Conservation (phyloP, 352 stramenopile species). For the Pythium dissotocum region DNA sequence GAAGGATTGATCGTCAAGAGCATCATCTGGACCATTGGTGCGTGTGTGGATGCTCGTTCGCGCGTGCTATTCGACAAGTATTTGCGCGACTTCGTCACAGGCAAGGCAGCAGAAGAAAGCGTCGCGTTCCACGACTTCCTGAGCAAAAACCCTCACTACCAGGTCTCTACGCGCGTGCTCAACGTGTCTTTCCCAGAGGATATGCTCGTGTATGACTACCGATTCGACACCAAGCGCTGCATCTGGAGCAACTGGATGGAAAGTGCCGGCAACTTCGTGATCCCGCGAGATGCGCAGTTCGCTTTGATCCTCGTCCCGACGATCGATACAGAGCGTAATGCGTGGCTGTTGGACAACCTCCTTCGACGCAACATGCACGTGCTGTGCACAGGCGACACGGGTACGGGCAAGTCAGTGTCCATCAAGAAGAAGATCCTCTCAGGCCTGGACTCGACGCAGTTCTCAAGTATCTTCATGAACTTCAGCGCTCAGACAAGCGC, state of each 20-base stretch:
- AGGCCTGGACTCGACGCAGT: slow-evolving; percentile 67
- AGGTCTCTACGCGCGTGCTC: slow-evolving; percentile 41
- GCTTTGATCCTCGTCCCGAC: slow-evolving; percentile 92
- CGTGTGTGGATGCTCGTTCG: slow-evolving; percentile 88
- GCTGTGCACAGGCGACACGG: slow-evolving; percentile 90
- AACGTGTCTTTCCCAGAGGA: slow-evolving; percentile 48
- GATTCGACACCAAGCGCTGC: slow-evolving; percentile 85
- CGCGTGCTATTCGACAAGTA: slow-evolving; percentile 84
- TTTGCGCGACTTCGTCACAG: slow-evolving; percentile 68
- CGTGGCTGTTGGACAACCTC: slow-evolving; percentile 90
- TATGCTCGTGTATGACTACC: slow-evolving; percentile 90
- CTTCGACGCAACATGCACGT: slow-evolving; percentile 90
- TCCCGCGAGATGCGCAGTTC: slow-evolving; percentile 77
- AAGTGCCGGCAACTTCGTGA: slow-evolving; percentile 42
- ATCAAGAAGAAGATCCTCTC: slow-evolving; percentile 93
- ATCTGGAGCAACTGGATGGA: slow-evolving; percentile 86
- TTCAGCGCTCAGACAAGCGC: slow-evolving; percentile 93
- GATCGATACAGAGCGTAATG: slow-evolving; percentile 92
- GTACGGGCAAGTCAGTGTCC: slow-evolving; percentile 93
- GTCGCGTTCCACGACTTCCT: slow-evolving; percentile 79
- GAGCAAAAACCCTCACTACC: slow-evolving; percentile 81
- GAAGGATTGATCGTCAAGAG: slow-evolving; percentile 89
- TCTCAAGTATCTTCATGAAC: slow-evolving; percentile 91
- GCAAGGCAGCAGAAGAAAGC: slow-evolving; percentile 34
- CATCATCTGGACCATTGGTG: slow-evolving; percentile 91